Percentiles rank a stretch among this genome's conserved stretches.
Conservation (phyloP, 2,329 filamentous ascomycete genomes). For the Cryoendolithus antarcticus region DNA sequence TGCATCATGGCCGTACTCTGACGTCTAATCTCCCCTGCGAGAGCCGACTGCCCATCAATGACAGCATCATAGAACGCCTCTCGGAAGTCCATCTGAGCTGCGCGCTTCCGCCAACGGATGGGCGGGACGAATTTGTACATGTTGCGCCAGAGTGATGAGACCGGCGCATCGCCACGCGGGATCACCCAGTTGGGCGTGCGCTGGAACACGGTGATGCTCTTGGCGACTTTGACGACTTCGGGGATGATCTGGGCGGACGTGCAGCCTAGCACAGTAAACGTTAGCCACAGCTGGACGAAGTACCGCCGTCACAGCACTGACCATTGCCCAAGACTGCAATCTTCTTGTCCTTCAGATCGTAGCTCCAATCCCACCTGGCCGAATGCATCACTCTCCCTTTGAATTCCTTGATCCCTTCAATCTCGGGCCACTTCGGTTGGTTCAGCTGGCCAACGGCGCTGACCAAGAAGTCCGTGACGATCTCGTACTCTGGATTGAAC, state of each 20-base stretch:
- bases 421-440: slow-evolving; percentile 36
- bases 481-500: slow-evolving; percentile 39
- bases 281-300: not conserved
- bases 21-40: slow-evolving; percentile 29
- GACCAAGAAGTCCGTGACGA: slow-evolving; percentile 44
- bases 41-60: slow-evolving; percentile 27
- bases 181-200: slow-evolving; percentile 48
- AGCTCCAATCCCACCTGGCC: slow-evolving; percentile 49
- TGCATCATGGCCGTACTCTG: slow-evolving; percentile 29
- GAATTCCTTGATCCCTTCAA: slow-evolving; percentile 36
- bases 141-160: slow-evolving; percentile 30
- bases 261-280: slow-evolving; percentile 28
- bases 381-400: slow-evolving; percentile 44
- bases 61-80: slow-evolving; percentile 36
- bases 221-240: slow-evolving; percentile 39
- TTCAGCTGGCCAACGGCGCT: slow-evolving; percentile 49
- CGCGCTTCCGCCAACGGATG: slow-evolving; percentile 37
- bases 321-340: slow-evolving; percentile 48
- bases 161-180: slow-evolving; percentile 37
- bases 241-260: slow-evolving; percentile 48
- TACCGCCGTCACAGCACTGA: slow-evolving; percentile 11
- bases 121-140: slow-evolving; percentile 40
- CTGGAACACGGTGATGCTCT: slow-evolving; percentile 43
- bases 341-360: slow-evolving; percentile 39
- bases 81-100: slow-evolving; percentile 43